phyloP scores from a whole-genome alignment of 176 grass and related monocot species.

The Luzula sylvatica region DNA sequence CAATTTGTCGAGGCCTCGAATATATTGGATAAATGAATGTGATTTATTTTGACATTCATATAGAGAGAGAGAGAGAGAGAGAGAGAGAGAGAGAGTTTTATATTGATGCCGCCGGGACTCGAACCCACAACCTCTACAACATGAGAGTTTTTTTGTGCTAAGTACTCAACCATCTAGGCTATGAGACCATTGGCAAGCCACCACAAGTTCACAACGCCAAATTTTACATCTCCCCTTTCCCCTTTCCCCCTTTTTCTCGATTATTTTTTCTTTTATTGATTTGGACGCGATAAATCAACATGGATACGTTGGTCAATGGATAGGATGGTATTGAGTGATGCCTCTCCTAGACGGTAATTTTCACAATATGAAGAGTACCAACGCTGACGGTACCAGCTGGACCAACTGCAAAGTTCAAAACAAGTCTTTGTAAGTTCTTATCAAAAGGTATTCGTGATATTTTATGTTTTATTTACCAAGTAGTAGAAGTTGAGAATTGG shows the following conservation, averaged over 20 bases:
- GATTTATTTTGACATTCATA: too few relatives aligned
- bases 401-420: conserved; percentile 60
- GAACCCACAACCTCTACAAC: too few relatives aligned
- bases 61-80: too few relatives aligned
- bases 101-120: too few relatives aligned
- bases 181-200: too few relatives aligned
- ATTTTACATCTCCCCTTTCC: conserved; percentile 8
- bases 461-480: conserved; percentile 40
- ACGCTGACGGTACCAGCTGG: conserved; percentile 77
- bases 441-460: background rate
- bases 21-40: too few relatives aligned
- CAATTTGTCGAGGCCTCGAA: too few relatives aligned
- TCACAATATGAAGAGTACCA: conserved; percentile 85
- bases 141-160: too few relatives aligned
- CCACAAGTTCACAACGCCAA: background rate
- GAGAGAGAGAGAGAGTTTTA: too few relatives aligned
- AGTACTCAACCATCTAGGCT: too few relatives aligned
- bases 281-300: background rate
- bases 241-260: too few relatives aligned
- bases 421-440: too few relatives aligned
- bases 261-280: conserved; percentile 12
- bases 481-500: conserved; percentile 96
- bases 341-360: conserved; percentile 86
- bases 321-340: conserved; percentile 84
- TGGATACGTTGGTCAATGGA: conserved; percentile 42